Base-by-base conservation (phyloP, 352 stramenopile species). In the Hyaloperonospora arabidopsidis region DNA sequence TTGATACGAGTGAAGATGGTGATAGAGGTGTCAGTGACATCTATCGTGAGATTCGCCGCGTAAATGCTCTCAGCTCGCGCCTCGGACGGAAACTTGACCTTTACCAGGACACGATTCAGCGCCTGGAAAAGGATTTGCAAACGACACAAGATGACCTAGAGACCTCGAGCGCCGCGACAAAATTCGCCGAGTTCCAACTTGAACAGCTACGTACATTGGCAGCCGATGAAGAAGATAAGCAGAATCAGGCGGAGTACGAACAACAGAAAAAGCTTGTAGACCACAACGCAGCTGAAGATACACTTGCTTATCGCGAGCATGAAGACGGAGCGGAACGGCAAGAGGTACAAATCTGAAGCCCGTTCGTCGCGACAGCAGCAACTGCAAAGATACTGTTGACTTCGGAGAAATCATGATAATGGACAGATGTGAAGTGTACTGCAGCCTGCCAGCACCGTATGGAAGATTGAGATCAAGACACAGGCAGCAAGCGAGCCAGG, bases 161-260 rank as follows among this genome's bases (percentile, higher is more conserved):
- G 54, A 92, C 81, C 1, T 82, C 79, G 0, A 87, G 72, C 36
- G 73, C 75, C 13, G 75, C 81, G 12, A 83, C 77, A 1, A 92
- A 92, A 40, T 92, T 87, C 57, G 81, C 79, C 14, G 79, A 92
- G 52, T 92, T 88, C 36, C 76, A 89, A 45, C 60, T 92, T 4
- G 73, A 87, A 32, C 78, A 91, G 45, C 65, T 89, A 23, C 76
- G 76, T n/a, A 68, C 76, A 1, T 44, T 79, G 7, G 65, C 75
- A 11, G 57, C 68, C 0, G 76, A 85, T 29, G 76, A 91, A 36
- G 68, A 80, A 45, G 43, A 19, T 0, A 79, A 67, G 13, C 61
- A 80, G 43, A 67, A 34, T 5, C 44, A 75, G 34, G 45, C 58
- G 15, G 67, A 64, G 11, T 38, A 63, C 6, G 43, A 74, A 15